Percentiles rank a stretch among this genome's conserved stretches.
These are phyloP conservation scores for Diversispora epigaea DNA, from an alignment of 192 early-diverging fungal species.

Conservation along the genomic window DNA sequence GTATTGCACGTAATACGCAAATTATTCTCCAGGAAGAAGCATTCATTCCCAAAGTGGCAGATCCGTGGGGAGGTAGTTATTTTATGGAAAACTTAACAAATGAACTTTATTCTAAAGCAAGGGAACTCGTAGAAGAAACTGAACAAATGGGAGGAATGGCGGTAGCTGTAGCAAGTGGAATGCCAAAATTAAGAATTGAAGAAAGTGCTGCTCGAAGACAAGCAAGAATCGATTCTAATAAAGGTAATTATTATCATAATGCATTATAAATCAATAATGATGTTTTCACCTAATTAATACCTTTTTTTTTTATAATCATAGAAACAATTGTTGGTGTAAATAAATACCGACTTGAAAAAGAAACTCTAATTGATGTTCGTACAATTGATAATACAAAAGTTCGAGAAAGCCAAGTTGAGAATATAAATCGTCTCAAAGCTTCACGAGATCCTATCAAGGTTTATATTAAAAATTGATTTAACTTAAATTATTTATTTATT, in stretches of 20 bases:
- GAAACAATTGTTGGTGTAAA: slow-evolving; percentile 89
- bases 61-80: slow-evolving; percentile 90
- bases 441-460: slow-evolving; percentile 57
- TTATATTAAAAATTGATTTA: background rate
- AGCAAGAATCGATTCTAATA: slow-evolving; percentile 84
- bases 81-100: slow-evolving; percentile 92
- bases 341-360: slow-evolving; percentile 75
- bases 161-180: slow-evolving; percentile 82
- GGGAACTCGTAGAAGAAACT: slow-evolving; percentile 72
- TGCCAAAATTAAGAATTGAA: slow-evolving; percentile 88
- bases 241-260: slow-evolving; percentile 48
- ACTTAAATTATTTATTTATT: background rate
- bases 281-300: background rate
- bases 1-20: slow-evolving; percentile 91
- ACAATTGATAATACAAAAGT: slow-evolving; percentile 83
- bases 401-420: slow-evolving; percentile 61
- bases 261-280: background rate
- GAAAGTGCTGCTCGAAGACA: slow-evolving; percentile 86
- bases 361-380: slow-evolving; percentile 66
- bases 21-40: slow-evolving; percentile 87
- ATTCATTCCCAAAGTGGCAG: slow-evolving; percentile 82
- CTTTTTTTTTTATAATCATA: slow-evolving; percentile 25
- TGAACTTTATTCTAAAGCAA: slow-evolving; percentile 70
- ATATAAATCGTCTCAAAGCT: slow-evolving; percentile 57
- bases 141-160: slow-evolving; percentile 90